Percentiles rank a stretch among this genome's conserved stretches.
Evolutionary conservation across 2,329 filamentous ascomycete species (phyloP).

Genomic region (Cercospora zeae-maydis): DNA sequence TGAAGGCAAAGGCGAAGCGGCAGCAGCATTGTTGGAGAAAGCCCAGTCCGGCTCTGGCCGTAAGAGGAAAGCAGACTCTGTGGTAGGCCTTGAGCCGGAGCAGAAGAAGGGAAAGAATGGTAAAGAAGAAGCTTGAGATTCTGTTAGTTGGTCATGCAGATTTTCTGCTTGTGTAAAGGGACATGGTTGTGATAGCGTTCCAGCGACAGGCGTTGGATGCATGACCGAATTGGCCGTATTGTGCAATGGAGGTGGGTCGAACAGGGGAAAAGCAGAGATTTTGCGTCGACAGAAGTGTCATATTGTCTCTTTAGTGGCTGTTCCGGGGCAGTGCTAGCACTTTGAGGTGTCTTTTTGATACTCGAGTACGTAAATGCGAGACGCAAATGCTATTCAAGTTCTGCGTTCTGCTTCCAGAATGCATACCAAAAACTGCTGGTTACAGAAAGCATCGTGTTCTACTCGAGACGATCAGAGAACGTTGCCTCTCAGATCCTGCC

Average conservation of each 20-base stretch:
- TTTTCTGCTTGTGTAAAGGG: background rate
- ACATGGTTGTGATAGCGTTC: conserved; percentile 1
- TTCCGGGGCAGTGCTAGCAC: background rate
- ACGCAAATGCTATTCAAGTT: background rate
- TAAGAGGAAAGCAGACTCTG: conserved; percentile 8
- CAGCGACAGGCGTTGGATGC: background rate
- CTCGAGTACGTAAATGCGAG: background rate
- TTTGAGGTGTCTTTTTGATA: background rate
- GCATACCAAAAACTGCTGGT: background rate
- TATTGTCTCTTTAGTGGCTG: background rate
- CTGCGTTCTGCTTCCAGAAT: background rate
- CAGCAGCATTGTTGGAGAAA: conserved; percentile 38
- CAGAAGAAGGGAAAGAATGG: background rate
- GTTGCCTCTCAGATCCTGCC: no score
- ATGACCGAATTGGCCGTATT: background rate
- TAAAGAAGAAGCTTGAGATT: background rate
- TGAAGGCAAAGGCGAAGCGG: conserved; percentile 41
- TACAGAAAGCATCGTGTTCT: background rate
- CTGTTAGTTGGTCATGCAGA: background rate
- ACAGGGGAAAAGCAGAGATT: background rate
- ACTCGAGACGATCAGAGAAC: background rate
- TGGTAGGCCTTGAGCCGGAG: conserved; percentile 3
- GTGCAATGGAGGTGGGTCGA: background rate
- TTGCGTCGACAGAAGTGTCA: background rate
- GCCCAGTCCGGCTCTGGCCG: background rate